Base-by-base conservation (phyloP, 768 basidiomycete genomes). In the Trametes elegans region DNA sequence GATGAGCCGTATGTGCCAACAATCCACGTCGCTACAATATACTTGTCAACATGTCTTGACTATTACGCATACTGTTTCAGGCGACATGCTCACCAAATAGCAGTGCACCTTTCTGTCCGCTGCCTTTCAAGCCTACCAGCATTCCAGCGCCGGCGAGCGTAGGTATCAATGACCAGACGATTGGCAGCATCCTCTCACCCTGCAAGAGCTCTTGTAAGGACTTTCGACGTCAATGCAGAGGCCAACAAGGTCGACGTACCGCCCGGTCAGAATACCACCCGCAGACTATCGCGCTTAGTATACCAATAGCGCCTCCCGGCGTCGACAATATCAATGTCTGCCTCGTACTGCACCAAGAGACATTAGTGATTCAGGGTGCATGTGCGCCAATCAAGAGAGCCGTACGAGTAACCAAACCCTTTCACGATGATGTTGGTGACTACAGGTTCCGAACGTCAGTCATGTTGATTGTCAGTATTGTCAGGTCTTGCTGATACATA, bases 181-280 rank as follows among this genome's bases (percentile, higher is more conserved):
- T 81, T 1, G 85, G 85, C 2, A 77, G 52, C 83, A 84, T 84
- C 6, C 84, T 74, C 58, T 84, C 83, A 24, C 73, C 74, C 82
- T 80, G 28, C 7, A 18, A 7, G 8, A 3, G 5, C 6, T 21
- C 23, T n/a, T 24, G 18, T 26, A 3, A 14, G 2, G 16, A 16
- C 11, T 4, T 26, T 5, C 1, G 16, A 14, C 2, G 2, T 18
- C 5, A 7, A 8, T 16, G 29, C 16, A 23, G 2, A 31, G 16
- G n/a, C n/a, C 41, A 45, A 10, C 21, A 38, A 26, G 42, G 23
- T 14, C 2, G 14, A 34, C 41, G 7, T 54, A 81, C 84, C 77
- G 78, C 83, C 66, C 71, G 81, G 58, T 86, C 85, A 0, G 85
- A 83, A 64, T 82, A 83, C 78, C 81, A 86, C 3, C 83, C 84